phyloP scores from a whole-genome alignment of 2,329 filamentous ascomycete genomes.

The Fusarium nodosum region DNA sequence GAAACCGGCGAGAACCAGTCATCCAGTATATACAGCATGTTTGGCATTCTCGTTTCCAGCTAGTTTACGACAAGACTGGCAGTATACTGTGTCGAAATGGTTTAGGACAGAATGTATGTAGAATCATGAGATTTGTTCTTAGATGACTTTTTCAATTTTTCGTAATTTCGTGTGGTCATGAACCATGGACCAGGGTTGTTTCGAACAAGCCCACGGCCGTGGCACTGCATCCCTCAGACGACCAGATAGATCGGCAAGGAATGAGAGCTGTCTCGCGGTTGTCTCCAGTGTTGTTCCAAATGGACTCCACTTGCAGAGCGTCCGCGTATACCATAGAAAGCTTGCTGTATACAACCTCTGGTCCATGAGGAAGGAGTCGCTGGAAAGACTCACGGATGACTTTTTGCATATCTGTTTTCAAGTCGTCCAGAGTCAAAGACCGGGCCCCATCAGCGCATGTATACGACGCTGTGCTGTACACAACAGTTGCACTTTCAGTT shows the following conservation, averaged over 20 bases:
- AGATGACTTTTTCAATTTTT: conserved; percentile 18
- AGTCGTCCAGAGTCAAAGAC: conserved; percentile 3
- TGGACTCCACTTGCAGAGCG: conserved; percentile 28
- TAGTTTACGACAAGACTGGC: not conserved
- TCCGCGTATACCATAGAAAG: conserved; percentile 55
- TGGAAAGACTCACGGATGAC: conserved; percentile 46
- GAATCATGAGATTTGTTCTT: not conserved
- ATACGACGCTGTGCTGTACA: conserved; percentile 53
- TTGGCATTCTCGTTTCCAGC: not conserved
- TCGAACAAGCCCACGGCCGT: conserved; percentile 54
- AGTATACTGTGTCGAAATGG: not conserved
- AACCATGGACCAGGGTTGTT: conserved; percentile 27
- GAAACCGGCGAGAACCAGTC: not conserved
- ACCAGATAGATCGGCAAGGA: conserved; percentile 58
- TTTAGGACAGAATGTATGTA: not conserved
- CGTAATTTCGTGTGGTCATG: conserved; percentile 28
- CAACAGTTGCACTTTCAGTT: conserved; percentile 35
- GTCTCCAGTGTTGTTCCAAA: conserved; percentile 32
- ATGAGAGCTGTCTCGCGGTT: conserved; percentile 44
- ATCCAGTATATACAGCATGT: not conserved
- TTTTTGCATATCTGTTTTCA: conserved; percentile 38
- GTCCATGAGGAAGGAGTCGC: conserved; percentile 33
- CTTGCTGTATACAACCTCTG: conserved; percentile 13
- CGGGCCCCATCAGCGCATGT: conserved; percentile 1
- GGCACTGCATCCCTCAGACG: conserved; percentile 51